A percentile compares a stretch with the other conserved stretches of the same genome.
Conservation (phyloP, 495 filamentous ascomycete genomes). For the Talaromyces adpressus region DNA sequence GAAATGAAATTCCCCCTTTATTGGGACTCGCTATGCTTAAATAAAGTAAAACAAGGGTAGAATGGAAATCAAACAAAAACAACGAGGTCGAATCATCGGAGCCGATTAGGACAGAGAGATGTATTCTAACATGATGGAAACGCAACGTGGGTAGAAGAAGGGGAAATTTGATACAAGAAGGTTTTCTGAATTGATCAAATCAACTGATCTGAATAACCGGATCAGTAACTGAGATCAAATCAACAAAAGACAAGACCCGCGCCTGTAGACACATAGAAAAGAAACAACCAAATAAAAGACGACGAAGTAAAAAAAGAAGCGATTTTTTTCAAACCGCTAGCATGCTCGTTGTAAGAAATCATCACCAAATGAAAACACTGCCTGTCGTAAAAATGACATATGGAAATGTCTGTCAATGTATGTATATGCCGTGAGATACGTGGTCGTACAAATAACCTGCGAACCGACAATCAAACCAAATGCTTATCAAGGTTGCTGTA, state of each 20-base stretch:
- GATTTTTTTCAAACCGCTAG: background rate
- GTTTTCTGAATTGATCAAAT: background rate
- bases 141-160: background rate
- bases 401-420: background rate
- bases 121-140: constrained; percentile 3
- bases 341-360: constrained; percentile 7
- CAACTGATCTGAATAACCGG: background rate
- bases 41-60: constrained; percentile 1
- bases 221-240: background rate
- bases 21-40: constrained; percentile 4
- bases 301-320: background rate
- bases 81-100: background rate
- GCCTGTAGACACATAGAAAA: constrained; percentile 3
- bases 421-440: constrained; percentile 1
- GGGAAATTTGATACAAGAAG: constrained; percentile 2
- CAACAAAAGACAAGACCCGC: constrained; percentile 7
- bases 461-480: background rate
- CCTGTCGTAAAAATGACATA: constrained; percentile 3
- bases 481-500: background rate
- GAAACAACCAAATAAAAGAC: constrained; percentile 2
- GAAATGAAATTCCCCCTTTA: background rate
- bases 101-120: background rate
- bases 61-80: background rate
- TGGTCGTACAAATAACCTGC: background rate
- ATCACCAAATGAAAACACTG: background rate